A percentile compares a stretch with the other conserved stretches of the same genome.
Evolutionary conservation across 2,329 filamentous ascomycete species (phyloP).

Genomic region (Pezicula carpinea): DNA sequence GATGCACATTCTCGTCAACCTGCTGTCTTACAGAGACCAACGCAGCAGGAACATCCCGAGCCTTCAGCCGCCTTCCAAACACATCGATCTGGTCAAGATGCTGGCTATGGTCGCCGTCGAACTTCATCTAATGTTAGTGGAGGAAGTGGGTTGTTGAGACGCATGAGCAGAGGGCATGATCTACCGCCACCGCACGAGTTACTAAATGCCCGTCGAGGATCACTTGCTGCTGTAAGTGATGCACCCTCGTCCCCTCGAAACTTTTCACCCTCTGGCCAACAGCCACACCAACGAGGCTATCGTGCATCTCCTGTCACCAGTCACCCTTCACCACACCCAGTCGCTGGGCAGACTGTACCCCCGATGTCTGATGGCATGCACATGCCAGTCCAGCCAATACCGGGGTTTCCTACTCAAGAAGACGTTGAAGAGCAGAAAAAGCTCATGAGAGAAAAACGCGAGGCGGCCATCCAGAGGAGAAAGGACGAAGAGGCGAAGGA

Average conservation of each 20-base stretch:
- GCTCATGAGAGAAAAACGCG: conserved; percentile 68
- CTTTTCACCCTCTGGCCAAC: conserved; percentile 27
- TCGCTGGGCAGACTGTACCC: conserved; percentile 27
- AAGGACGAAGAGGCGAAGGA: conserved; percentile 66
- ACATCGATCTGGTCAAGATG: conserved; percentile 63
- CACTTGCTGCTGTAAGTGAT: conserved; percentile 46
- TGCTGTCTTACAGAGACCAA: conserved; percentile 71
- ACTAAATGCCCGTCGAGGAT: conserved; percentile 41
- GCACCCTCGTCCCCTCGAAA: conserved; percentile 44
- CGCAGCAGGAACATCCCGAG: conserved; percentile 65
- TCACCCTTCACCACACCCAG: conserved; percentile 28
- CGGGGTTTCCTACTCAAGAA: neutral
- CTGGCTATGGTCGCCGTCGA: conserved; percentile 68
- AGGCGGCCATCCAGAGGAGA: conserved; percentile 63
- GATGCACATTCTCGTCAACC: conserved; percentile 68
- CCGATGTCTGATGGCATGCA: conserved; percentile 29
- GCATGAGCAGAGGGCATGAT: conserved; percentile 30
- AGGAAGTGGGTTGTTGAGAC: conserved; percentile 63
- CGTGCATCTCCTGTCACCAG: conserved; percentile 30
- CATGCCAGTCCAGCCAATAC: neutral
- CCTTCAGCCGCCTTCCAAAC: conserved; percentile 86
- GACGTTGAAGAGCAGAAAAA: conserved; percentile 56
- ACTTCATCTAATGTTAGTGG: conserved; percentile 91
- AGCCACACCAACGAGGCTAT: conserved; percentile 19
- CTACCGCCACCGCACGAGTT: conserved; percentile 30